Evolutionary conservation across 2,329 filamentous ascomycete species (phyloP), one percentile per base, ranked within the genome.

Genomic region (Ilyonectria destructans): DNA sequence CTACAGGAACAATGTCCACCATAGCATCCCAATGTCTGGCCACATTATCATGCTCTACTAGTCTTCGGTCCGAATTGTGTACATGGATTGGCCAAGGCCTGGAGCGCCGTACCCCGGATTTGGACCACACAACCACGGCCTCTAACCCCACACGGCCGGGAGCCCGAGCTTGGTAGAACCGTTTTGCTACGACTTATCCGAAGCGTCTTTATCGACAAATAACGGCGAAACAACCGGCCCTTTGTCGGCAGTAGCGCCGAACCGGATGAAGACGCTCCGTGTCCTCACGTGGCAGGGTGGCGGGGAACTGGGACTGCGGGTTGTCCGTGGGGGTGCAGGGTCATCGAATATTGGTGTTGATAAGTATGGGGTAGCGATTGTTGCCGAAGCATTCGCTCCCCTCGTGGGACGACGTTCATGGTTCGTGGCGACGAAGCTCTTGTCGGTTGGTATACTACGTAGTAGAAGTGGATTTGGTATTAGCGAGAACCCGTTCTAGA

Each of bases 231-330:
- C 33, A 43, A 43, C n/a, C 54, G 54, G 54, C 19, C 54, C 33
- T 56, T 55, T 56, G 15, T 56, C 54, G 54, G 35, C 35, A 56
- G 54, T 21, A 23, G 51, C 31, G 51, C 51, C n/a, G 51, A 55
- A 17, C 29, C 52, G 52, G 52, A 56, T 23, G 52, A 56, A 56
- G 52, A 40, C 17, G 8, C 52, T 56, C 52, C 52, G 52, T 19
- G 52, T 40, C 52, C 52, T 56, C 12, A 40, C 5, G 33, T 33
- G 52, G 33, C 19, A 55, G 33, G 33, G 52, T 33, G 17, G 35
- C 12, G 31, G 33, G 33, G n/a, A 56, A 23, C 19, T 13, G 52
- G n/a, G 31, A 21, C n/a, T 40, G n/a, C 15, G 21, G 33, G 19
- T 26, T 23, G 51, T 56, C 13, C 10, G 52, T 56, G 52, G 33